Evolutionary conservation across 352 stramenopile species (phyloP).

Genomic region (Hyaloperonospora arabidopsidis): DNA sequence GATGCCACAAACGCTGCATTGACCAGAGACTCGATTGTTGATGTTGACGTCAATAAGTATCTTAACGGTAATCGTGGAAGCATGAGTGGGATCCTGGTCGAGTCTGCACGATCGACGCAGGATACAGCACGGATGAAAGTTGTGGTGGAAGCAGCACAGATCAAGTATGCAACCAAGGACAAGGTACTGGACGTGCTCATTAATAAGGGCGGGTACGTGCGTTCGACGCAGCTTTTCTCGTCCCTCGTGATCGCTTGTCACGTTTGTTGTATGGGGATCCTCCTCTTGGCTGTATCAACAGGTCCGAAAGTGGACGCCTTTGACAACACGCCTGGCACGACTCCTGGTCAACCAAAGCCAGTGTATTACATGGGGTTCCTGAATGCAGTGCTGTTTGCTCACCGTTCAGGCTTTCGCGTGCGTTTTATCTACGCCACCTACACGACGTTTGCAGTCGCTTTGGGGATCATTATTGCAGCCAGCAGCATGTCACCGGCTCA

Average conservation of each 20-base stretch:
- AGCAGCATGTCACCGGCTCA: slow-evolving; percentile 43
- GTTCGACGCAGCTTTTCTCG: slow-evolving; percentile 73
- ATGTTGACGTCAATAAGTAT: slow-evolving; percentile 24
- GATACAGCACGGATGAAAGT: slow-evolving; percentile 33
- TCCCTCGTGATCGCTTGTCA: slow-evolving; percentile 61
- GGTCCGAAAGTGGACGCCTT: slow-evolving; percentile 28
- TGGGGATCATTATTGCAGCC: slow-evolving; percentile 57
- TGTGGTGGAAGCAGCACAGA: slow-evolving; percentile 37
- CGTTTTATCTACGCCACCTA: slow-evolving; percentile 75
- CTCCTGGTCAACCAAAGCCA: slow-evolving; percentile 48
- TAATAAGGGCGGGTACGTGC: slow-evolving; percentile 72
- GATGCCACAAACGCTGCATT: slow-evolving; percentile 55
- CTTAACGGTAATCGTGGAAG: slow-evolving; percentile 4
- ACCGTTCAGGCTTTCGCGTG: slow-evolving; percentile 70
- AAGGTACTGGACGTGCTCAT: slow-evolving; percentile 50
- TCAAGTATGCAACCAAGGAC: slow-evolving; percentile 45
- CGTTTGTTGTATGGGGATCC: slow-evolving; percentile 62
- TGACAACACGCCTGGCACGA: slow-evolving; percentile 12
- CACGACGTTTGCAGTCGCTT: slow-evolving; percentile 53
- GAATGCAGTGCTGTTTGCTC: slow-evolving; percentile 69
- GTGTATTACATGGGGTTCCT: slow-evolving; percentile 82
- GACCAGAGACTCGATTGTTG: slow-evolving; percentile 27
- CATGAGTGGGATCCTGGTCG: slow-evolving; percentile 13
- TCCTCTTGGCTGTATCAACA: slow-evolving; percentile 55
- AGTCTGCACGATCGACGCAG: slow-evolving; percentile 7